Evolutionary conservation across 306 rosid species (phyloP).

Genomic region (Sphenostylis stenocarpa): DNA sequence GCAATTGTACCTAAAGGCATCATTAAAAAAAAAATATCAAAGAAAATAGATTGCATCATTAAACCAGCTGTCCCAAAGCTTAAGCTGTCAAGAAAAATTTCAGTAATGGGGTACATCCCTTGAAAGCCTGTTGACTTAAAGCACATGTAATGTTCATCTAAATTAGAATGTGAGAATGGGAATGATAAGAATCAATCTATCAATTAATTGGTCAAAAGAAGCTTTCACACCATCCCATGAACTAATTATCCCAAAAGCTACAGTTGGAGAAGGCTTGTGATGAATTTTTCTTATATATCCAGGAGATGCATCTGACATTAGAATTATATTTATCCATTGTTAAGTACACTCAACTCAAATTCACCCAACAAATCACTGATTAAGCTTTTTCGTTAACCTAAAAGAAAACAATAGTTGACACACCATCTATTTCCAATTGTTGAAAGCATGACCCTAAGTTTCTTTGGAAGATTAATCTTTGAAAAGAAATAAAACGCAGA

Average conservation of each 20-base stretch:
- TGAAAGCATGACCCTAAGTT: constrained; percentile 21
- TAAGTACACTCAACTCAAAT: background rate
- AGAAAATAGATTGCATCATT: constrained; percentile 4
- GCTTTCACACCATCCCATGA: background rate
- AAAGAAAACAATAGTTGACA: constrained; percentile 14
- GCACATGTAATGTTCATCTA: background rate
- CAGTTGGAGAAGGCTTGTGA: background rate
- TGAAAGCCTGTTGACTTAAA: background rate
- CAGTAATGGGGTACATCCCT: background rate
- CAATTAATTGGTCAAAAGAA: background rate
- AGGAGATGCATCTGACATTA: background rate
- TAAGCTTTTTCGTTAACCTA: background rate
- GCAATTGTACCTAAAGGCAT: background rate
- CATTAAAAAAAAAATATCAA: constrained; percentile 16
- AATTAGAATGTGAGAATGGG: background rate
- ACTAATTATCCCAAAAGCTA: background rate
- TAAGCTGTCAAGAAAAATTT: background rate
- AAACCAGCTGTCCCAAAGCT: constrained; percentile 7
- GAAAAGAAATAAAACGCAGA: constrained; percentile 20
- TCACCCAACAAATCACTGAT: background rate
- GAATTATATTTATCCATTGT: background rate
- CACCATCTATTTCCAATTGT: constrained; percentile 2
- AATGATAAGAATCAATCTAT: background rate
- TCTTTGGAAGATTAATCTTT: background rate
- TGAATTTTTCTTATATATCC: background rate